Base-by-base conservation (phyloP, 768 basidiomycete genomes). In the Kwoniella pini region DNA sequence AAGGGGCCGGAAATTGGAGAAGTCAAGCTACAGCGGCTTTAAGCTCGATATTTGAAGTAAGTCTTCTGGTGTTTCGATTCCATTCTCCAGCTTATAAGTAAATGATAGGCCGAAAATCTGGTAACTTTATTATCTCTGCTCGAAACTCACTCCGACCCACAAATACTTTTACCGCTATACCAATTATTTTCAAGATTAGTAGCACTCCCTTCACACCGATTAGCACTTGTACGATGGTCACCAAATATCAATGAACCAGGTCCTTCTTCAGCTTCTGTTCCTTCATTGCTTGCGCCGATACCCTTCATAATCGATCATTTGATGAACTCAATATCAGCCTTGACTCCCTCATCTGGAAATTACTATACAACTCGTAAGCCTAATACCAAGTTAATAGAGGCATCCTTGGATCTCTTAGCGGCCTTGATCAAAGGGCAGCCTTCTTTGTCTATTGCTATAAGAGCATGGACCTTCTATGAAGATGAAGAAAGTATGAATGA, bases 161-260 rank as follows among this genome's bases (percentile, higher is more conserved):
- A 74, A 39, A 70, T 62, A 19, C 45, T 72, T 12, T 62, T 78
- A 27, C 77, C 77, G 1, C 58, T 78, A 2, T 75, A 70, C 39
- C 77, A 78, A 56, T 60, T 76, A 28, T 53, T 75, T 26, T 62
- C 77, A 9, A 69, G 75, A 11, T 65, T 76, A 12, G 63, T 69
- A 24, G 67, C 64, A 9, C 57, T 72, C 9, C 69, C 77, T 2
- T 66, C 54, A 11, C 72, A 78, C 60, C 68, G 77, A n/a, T 56
- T 63, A 22, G 64, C 70, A 10, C 62, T 78, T 0, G 53, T 62
- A n/a, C 11, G 21, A 6, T 53, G 26, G 27, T 31, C 30, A 30
- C 26, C 49, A 27, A 6, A 48, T 21, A 19, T 19, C 9, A 6
- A 13, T 19, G 19, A 19, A 7, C n/a, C n/a, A 42, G 11, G 19